Conservation (phyloP, 2,329 filamentous ascomycete genomes). For the Monosporascus sp. region DNA sequence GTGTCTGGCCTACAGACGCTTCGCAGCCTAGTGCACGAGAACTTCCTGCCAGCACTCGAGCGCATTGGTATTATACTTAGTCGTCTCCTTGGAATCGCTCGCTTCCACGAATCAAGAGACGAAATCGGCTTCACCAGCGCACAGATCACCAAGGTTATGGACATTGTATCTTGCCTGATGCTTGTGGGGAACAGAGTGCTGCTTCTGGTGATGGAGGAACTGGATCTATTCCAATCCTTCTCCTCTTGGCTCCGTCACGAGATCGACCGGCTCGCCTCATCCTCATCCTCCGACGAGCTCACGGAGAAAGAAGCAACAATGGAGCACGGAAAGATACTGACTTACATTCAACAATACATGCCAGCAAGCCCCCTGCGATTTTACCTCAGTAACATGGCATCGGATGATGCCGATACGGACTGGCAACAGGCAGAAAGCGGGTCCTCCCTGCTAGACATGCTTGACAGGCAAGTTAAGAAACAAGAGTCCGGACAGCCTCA, state of each 20-base stretch:
- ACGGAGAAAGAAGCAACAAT: constrained; percentile 73
- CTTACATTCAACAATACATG: constrained; percentile 72
- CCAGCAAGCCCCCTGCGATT: constrained; percentile 59
- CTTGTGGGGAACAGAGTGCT: constrained; percentile 71
- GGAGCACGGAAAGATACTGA: constrained; percentile 66
- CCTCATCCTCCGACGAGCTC: constrained; percentile 64
- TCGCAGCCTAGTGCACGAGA: constrained; percentile 75
- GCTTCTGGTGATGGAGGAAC: constrained; percentile 67
- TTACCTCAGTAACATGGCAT: constrained; percentile 50
- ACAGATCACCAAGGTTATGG: constrained; percentile 61
- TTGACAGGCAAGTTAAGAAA: constrained; percentile 45
- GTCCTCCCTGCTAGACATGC: constrained; percentile 40
- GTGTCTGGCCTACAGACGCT: constrained; percentile 72
- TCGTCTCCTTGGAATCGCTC: constrained; percentile 76
- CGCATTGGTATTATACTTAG: constrained; percentile 76
- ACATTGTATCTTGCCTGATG: constrained; percentile 70
- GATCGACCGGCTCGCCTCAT: constrained; percentile 70
- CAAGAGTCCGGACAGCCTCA: constrained; percentile 41
- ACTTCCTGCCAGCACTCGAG: constrained; percentile 83
- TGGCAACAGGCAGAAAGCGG: constrained; percentile 41
- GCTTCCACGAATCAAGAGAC: constrained; percentile 65
- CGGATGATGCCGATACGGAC: constrained; percentile 47
- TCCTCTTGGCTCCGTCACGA: constrained; percentile 79
- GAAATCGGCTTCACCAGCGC: constrained; percentile 61
- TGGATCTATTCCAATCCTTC: constrained; percentile 72